Conservation (phyloP, 768 basidiomycete species). For the Chalciporus pseudorubinellus region DNA sequence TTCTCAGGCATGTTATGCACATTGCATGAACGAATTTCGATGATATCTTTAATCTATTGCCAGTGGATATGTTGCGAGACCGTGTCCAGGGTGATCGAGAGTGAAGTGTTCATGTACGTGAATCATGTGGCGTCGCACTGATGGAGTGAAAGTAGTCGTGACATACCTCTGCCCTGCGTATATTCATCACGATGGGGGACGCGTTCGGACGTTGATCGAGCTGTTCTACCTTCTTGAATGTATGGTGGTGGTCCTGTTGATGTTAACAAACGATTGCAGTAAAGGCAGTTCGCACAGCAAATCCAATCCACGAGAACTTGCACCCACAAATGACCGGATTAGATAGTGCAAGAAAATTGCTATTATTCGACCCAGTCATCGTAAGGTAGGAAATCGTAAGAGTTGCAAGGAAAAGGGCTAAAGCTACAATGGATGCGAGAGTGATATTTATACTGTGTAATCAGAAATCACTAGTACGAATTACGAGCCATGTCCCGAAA, state of each 20-base stretch:
- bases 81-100: neutral
- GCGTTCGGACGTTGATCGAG: neutral
- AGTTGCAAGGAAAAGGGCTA: neutral
- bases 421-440: neutral
- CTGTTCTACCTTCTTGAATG: no score
- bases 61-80: no score
- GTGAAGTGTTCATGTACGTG: neutral
- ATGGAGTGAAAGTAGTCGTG: neutral
- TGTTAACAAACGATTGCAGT: no score
- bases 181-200: slow-evolving; percentile 19
- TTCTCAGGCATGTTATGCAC: slow-evolving; percentile 53
- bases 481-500: neutral
- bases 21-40: slow-evolving; percentile 51
- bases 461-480: no score
- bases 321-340: no score
- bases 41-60: slow-evolving; percentile 48
- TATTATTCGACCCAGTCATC: no score
- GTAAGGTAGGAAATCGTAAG: no score
- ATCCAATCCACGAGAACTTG: no score
- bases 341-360: no score
- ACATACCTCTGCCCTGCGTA: slow-evolving; percentile 31
- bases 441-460: neutral
- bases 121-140: neutral
- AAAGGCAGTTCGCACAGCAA: no score
- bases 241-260: no score